phyloP scores from a whole-genome alignment of 2,329 filamentous ascomycete species.

The Aureobasidium sp. region DNA sequence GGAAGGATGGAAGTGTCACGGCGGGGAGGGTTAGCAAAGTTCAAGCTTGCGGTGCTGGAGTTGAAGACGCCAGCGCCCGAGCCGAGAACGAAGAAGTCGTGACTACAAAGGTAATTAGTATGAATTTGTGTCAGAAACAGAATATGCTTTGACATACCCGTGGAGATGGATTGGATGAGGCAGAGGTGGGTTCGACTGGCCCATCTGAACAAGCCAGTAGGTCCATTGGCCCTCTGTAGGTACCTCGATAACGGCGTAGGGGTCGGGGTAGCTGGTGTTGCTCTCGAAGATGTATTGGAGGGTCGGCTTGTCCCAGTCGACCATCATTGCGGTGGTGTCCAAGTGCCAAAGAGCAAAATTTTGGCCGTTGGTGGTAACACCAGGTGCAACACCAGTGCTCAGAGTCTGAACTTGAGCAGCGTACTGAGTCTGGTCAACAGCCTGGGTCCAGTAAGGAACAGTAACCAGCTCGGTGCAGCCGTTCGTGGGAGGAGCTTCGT shows the following conservation, averaged over 20 bases:
- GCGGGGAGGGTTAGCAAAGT: slow-evolving; percentile 38
- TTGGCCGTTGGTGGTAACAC: slow-evolving; percentile 31
- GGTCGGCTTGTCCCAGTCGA: slow-evolving; percentile 39
- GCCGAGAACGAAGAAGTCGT: slow-evolving; percentile 31
- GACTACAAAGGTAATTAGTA: slow-evolving; percentile 24
- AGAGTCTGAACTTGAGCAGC: slow-evolving; percentile 27
- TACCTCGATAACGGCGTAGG: slow-evolving; percentile 36
- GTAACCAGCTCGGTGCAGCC: slow-evolving; percentile 26
- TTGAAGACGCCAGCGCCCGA: slow-evolving; percentile 22
- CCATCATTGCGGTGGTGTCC: slow-evolving; percentile 33
- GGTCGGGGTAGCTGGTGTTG: slow-evolving; percentile 34
- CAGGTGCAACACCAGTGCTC: slow-evolving; percentile 14
- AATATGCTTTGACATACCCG: background rate
- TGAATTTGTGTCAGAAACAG: background rate
- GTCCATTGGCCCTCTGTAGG: slow-evolving; percentile 35
- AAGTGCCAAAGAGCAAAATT: slow-evolving; percentile 32
- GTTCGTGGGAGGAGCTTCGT: slow-evolving; percentile 21
- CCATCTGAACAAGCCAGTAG: slow-evolving; percentile 42
- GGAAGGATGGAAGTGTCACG: slow-evolving; percentile 45
- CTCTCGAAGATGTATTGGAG: slow-evolving; percentile 36
- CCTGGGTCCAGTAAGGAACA: slow-evolving; percentile 28
- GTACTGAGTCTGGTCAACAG: slow-evolving; percentile 32
- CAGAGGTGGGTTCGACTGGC: slow-evolving; percentile 1
- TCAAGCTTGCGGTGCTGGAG: slow-evolving; percentile 27
- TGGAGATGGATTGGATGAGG: slow-evolving; percentile 4